phyloP scores from a whole-genome alignment of 2,329 filamentous ascomycete genomes.

The Orbilia oligospora region DNA sequence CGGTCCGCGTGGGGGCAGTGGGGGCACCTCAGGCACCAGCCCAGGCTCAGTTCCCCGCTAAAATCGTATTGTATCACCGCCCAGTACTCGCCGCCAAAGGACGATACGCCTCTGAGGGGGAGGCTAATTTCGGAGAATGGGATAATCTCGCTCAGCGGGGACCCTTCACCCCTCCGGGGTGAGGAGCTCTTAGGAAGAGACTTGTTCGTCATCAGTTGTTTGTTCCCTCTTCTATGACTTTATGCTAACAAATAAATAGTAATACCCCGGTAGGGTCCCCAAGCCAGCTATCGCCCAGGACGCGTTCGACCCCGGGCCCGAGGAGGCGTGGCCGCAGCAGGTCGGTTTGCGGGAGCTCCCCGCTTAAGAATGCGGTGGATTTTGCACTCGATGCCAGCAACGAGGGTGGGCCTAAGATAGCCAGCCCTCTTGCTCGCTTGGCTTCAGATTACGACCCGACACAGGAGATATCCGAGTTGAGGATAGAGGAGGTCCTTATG shows the following conservation, averaged over 20 bases:
- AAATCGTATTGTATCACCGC: constrained; percentile 24
- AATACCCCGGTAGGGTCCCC: constrained; percentile 20
- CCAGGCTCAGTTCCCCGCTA: constrained; percentile 38
- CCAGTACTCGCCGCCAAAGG: constrained; percentile 36
- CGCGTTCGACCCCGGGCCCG: constrained; percentile 10
- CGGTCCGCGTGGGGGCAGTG: constrained; percentile 19
- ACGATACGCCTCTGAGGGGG: constrained; percentile 37
- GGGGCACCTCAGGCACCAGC: constrained; percentile 42
- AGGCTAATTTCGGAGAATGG: constrained; percentile 38
- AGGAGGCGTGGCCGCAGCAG: constrained; percentile 39
- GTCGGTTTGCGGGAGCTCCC: constrained; percentile 52
- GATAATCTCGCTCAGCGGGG: constrained; percentile 22
- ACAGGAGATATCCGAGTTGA: constrained; percentile 52
- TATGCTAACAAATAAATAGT: not conserved
- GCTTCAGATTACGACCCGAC: constrained; percentile 39
- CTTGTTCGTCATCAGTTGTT: constrained; percentile 27
- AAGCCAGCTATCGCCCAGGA: constrained; percentile 20
- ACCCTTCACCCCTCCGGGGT: constrained; percentile 50
- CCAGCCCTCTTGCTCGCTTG: constrained; percentile 35
- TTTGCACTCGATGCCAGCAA: constrained; percentile 35
- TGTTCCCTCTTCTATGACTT: not conserved
- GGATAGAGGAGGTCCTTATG: constrained; percentile 43
- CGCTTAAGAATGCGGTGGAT: constrained; percentile 56
- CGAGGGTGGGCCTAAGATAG: not conserved
- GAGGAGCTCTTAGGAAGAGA: constrained; percentile 38